Percentiles rank a stretch among this genome's conserved stretches.
These are phyloP conservation scores for Trichoderma sp. DNA, from an alignment of 2,329 filamentous ascomycete genomes.

Conservation along the genomic window DNA sequence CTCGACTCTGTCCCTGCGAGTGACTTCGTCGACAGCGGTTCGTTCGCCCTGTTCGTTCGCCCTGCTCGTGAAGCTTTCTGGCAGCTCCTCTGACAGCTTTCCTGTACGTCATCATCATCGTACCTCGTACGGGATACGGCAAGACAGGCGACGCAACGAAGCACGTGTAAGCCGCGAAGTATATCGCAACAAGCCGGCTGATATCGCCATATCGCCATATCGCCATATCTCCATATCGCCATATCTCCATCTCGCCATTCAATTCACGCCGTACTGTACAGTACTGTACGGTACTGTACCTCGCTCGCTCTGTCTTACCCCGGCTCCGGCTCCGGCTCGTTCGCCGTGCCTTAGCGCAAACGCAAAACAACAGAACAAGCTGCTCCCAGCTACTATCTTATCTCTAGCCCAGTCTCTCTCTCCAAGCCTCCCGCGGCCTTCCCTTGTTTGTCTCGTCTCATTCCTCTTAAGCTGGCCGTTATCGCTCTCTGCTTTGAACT, in stretches of 20 bases:
- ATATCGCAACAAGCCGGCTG: background rate
- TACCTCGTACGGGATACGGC: no score
- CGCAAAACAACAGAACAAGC: background rate
- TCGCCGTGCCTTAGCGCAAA: slow-evolving; percentile 1
- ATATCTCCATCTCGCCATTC: no score
- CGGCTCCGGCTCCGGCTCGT: slow-evolving; percentile 5
- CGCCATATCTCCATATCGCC: no score
- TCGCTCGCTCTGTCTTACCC: background rate
- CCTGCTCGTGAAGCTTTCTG: background rate
- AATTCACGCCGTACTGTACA: no score
- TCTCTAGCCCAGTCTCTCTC: background rate
- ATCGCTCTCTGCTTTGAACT: background rate
- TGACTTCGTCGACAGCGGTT: background rate
- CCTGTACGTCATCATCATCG: slow-evolving; percentile 8
- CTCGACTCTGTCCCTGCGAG: background rate
- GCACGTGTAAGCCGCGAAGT: background rate
- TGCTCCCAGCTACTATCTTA: background rate
- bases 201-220: no score
- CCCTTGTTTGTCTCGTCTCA: background rate
- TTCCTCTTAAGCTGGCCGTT: background rate
- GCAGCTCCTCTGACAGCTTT: background rate
- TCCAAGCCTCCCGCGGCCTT: background rate
- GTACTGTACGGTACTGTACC: no score
- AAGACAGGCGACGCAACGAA: background rate
- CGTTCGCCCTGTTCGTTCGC: background rate